Evolutionary conservation across 331 rosid genomes (phyloP).

Genomic region (Quercus tomentella): DNA sequence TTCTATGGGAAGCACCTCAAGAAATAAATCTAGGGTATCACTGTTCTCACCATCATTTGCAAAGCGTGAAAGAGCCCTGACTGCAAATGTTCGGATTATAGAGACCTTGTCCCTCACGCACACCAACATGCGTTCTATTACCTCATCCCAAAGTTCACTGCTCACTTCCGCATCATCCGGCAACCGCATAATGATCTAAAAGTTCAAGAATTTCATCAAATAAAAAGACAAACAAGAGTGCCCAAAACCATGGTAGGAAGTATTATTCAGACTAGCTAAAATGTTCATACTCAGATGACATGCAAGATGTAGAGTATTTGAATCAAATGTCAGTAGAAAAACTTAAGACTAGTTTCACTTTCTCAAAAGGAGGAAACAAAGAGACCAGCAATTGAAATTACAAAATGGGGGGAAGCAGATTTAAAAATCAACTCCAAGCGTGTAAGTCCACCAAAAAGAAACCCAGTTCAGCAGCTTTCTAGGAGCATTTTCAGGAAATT

Average conservation of each 20-base stretch:
- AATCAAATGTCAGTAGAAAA: not conserved
- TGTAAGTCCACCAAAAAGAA: not conserved
- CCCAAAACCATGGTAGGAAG: not conserved
- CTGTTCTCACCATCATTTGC: constrained; percentile 70
- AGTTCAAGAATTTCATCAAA: constrained; percentile 12
- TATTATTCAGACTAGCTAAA: not conserved
- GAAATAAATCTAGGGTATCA: constrained; percentile 73
- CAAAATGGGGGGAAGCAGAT: not conserved
- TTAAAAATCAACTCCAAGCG: not conserved
- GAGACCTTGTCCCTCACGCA: constrained; percentile 71
- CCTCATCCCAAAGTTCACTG: constrained; percentile 83
- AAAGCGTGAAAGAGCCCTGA: constrained; percentile 94
- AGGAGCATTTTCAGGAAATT: not conserved
- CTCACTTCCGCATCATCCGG: constrained; percentile 96
- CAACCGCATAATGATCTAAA: constrained; percentile 80
- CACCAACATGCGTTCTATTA: constrained; percentile 75
- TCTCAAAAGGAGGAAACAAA: not conserved
- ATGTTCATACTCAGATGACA: not conserved
- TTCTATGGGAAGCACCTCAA: constrained; percentile 66
- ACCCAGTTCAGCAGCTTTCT: not conserved
- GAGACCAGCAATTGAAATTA: not conserved
- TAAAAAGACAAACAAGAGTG: not conserved
- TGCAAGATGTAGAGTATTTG: not conserved
- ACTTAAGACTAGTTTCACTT: not conserved
- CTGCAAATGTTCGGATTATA: constrained; percentile 68